These are phyloP conservation scores for Huntiella moniliformis DNA, from an alignment of 2,329 filamentous ascomycete species.

Conservation along the genomic window DNA sequence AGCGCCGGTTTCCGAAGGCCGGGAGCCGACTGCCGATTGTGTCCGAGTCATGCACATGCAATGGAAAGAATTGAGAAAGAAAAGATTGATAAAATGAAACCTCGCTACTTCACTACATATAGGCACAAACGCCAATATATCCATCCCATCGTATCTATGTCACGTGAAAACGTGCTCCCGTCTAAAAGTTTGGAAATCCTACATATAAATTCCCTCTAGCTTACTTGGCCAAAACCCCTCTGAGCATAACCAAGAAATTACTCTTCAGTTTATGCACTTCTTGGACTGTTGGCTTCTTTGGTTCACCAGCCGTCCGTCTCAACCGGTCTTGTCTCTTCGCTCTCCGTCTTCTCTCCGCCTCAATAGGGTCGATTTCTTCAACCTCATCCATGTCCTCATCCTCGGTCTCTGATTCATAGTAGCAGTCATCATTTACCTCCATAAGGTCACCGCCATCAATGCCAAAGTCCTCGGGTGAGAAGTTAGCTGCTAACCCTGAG, in stretches of 20 bases:
- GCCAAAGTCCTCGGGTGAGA: conserved; percentile 75
- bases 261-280: conserved; percentile 68
- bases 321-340: conserved; percentile 63
- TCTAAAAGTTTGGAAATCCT: no score
- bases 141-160: no score
- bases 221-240: conserved; percentile 60
- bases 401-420: conserved; percentile 38
- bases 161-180: no score
- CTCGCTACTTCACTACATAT: neutral
- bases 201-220: no score
- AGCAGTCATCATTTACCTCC: conserved; percentile 53
- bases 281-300: conserved; percentile 56
- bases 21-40: no score
- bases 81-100: neutral
- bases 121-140: no score
- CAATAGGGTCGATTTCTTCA: conserved; percentile 72
- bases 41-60: no score
- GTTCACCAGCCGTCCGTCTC: conserved; percentile 64
- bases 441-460: conserved; percentile 71
- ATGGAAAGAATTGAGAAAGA: neutral
- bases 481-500: conserved; percentile 35
- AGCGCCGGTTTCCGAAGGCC: no score
- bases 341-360: conserved; percentile 62
- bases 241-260: conserved; percentile 64
- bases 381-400: conserved; percentile 54